phyloP scores from a whole-genome alignment of 257 asterid species.

The Jaltomata sinuosa region DNA sequence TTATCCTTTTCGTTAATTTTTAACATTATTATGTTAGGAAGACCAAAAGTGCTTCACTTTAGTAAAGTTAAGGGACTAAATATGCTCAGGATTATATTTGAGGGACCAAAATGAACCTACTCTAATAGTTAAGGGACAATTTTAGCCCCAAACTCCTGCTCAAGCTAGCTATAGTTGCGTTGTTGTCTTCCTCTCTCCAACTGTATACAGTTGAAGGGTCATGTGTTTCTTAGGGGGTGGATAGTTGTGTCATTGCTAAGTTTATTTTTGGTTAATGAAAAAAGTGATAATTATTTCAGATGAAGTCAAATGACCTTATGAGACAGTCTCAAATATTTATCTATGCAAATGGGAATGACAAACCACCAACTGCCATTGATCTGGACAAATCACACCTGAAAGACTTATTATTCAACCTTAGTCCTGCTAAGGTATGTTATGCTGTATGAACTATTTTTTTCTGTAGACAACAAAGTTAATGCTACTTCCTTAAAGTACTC shows the following conservation, averaged over 20 bases:
- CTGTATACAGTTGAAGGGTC: neutral
- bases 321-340: slow-evolving; percentile 64
- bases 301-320: slow-evolving; percentile 66
- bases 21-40: too few relatives aligned
- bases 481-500: neutral
- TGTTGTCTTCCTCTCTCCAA: neutral
- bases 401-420: slow-evolving; percentile 84
- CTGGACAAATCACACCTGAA: slow-evolving; percentile 62
- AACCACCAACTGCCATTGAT: slow-evolving; percentile 85
- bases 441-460: neutral
- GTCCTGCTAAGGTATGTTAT: slow-evolving; percentile 70
- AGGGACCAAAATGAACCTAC: too few relatives aligned
- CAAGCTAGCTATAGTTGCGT: neutral
- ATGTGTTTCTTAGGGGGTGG: neutral
- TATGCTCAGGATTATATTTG: too few relatives aligned
- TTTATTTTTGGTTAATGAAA: neutral
- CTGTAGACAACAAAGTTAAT: neutral
- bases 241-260: neutral
- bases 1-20: too few relatives aligned
- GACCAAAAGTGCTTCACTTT: too few relatives aligned
- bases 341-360: slow-evolving; percentile 68
- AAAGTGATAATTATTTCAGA: slow-evolving; percentile 32
- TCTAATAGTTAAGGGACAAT: too few relatives aligned
- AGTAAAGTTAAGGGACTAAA: too few relatives aligned
- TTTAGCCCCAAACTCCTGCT: too few relatives aligned